Base-by-base conservation (phyloP, 768 basidiomycete species). In the Phanerochaete carnosa region DNA sequence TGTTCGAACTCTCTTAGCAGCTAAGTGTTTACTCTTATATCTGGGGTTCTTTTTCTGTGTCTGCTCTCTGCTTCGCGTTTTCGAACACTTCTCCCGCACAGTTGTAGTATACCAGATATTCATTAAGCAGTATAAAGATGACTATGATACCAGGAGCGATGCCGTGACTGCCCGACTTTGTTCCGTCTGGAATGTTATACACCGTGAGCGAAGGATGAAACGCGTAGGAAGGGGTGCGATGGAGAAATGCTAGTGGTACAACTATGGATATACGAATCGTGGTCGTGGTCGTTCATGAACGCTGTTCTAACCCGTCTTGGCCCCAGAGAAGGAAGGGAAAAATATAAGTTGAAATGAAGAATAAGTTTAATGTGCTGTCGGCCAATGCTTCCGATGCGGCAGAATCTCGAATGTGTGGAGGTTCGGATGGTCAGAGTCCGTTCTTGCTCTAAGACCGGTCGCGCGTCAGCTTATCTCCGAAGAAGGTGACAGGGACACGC, bases 71-170 rank as follows among this genome's bases (percentile, higher is more conserved):
- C 54, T 55, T 37, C 25, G 22, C 22, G 52, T 54, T 33, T 22
- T 43, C 37, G 56, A 29, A 57, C 43, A 25, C 29, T 57, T 15
- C 30, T 46, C 45, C 6, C 28, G 33, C 54, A 39, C 35, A 37
- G 54, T 55, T 32, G 22, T 35, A 28, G 30, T 52, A 55, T 55
- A 43, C 54, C 54, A 35, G 54, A 39, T 55, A 37, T 55, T 35
- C 51, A 52, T 33, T 55, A 37, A 55, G 54, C 54, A 55, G 37
- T 55, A 55, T 55, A 43, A 37, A 43, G 33, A 55, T 25, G 26
- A 39, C 33, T 43, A 55, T 26, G 54, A 37, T 55, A 55, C 33
- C 33, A 43, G 33, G 28, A 49, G 47, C 19, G 23, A 19, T 19
- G 39, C 39, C 39, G 39, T 35, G 33, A 19, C 39, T 19, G 39